A percentile compares a stretch with the other conserved stretches of the same genome.
phyloP scores from a whole-genome alignment of 2,329 filamentous ascomycete species.

The Didymosphaeria variabile region DNA sequence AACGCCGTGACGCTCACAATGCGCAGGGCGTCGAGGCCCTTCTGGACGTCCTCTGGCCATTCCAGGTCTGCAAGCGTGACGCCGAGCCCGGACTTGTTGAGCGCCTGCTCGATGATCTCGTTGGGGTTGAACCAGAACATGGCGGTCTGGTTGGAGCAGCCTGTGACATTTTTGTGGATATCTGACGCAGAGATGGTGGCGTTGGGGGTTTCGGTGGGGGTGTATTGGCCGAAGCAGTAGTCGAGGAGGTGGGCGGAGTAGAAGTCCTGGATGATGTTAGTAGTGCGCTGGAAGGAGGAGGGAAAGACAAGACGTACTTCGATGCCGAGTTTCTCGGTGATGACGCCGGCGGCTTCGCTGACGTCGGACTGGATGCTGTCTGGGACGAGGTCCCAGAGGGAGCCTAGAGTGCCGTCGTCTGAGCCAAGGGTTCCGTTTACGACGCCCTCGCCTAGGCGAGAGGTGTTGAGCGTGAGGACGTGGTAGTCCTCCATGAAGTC shows the following conservation, averaged over 20 bases:
- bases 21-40: constrained; percentile 61
- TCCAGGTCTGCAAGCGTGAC: constrained; percentile 62
- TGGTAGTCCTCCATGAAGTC: constrained; percentile 66
- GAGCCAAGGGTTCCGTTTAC: constrained; percentile 39
- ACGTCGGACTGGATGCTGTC: constrained; percentile 51
- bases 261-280: too few species aligned
- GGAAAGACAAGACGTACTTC: constrained; percentile 35
- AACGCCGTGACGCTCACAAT: constrained; percentile 63
- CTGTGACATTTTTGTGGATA: constrained; percentile 61
- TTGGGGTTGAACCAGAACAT: constrained; percentile 67
- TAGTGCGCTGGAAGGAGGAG: too few species aligned
- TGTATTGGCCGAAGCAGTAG: constrained; percentile 64
- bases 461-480: constrained; percentile 68
- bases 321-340: constrained; percentile 61
- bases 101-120: constrained; percentile 58
- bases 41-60: constrained; percentile 66
- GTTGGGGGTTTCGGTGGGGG: constrained; percentile 54
- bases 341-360: constrained; percentile 52
- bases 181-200: constrained; percentile 51
- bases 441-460: constrained; percentile 59
- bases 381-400: constrained; percentile 48
- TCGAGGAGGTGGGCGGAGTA: constrained; percentile 69
- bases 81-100: constrained; percentile 53
- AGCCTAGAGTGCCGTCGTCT: constrained; percentile 36
- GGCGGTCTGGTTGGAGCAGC: constrained; percentile 63